These are phyloP conservation scores for Colletotrichum sidae DNA, from an alignment of 2,329 filamentous ascomycete species.

Conservation along the genomic window DNA sequence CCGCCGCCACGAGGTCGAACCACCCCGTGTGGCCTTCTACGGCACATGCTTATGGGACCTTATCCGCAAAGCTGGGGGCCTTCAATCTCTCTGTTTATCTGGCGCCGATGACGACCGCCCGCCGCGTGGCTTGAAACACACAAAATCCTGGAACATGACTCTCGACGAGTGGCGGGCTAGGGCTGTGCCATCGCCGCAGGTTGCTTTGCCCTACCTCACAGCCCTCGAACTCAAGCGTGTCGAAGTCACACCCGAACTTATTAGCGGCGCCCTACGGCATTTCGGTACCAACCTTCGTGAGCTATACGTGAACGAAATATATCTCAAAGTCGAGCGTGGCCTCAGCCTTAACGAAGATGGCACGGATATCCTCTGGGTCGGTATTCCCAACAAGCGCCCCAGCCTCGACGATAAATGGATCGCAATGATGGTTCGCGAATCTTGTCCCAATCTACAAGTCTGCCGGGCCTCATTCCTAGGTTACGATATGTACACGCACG, in stretches of 20 bases:
- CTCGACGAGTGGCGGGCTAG: slow-evolving; percentile 54
- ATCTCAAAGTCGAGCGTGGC: slow-evolving; percentile 55
- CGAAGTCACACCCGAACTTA: slow-evolving; percentile 50
- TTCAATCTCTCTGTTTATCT: slow-evolving; percentile 61
- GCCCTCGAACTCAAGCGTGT: slow-evolving; percentile 58
- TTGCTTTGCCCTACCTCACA: slow-evolving; percentile 51
- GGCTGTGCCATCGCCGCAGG: slow-evolving; percentile 51
- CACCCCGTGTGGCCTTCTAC: slow-evolving; percentile 48
- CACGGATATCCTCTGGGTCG: slow-evolving; percentile 56
- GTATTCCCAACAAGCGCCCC: slow-evolving; percentile 56
- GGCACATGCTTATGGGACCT: slow-evolving; percentile 61
- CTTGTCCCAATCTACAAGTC: slow-evolving; percentile 49
- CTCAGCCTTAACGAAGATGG: slow-evolving; percentile 46
- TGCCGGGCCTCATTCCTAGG: slow-evolving; percentile 58
- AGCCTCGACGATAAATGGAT: slow-evolving; percentile 53
- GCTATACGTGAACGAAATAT: slow-evolving; percentile 59
- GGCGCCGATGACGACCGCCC: slow-evolving; percentile 56
- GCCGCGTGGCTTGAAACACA: slow-evolving; percentile 51
- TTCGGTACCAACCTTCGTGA: slow-evolving; percentile 55
- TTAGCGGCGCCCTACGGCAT: slow-evolving; percentile 48
- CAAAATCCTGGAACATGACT: slow-evolving; percentile 49
- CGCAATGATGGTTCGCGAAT: slow-evolving; percentile 53
- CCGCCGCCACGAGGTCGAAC: slow-evolving; percentile 56
- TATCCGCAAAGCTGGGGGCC: slow-evolving; percentile 55
- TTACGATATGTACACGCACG: slow-evolving; percentile 55